Percentiles rank a stretch among this genome's conserved stretches.
These are phyloP conservation scores for Glycine soja DNA, from an alignment of 306 rosid genomes.

Conservation along the genomic window DNA sequence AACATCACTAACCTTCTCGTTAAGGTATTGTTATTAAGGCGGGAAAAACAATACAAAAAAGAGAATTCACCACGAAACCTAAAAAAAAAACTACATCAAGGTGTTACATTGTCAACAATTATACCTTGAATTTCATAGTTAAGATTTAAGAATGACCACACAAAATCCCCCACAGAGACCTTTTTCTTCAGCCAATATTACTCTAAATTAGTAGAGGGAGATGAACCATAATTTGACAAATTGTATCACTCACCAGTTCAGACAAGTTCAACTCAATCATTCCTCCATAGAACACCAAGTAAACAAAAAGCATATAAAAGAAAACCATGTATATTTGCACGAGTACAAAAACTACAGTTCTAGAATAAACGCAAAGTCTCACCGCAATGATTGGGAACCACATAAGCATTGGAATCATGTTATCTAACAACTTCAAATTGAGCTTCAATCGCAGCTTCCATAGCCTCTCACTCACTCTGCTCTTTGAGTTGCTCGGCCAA, in stretches of 20 bases:
- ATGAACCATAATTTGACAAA: not conserved
- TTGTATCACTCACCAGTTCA: not conserved
- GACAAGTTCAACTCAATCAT: conserved; percentile 1
- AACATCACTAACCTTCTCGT: no score
- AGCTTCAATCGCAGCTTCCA: conserved; percentile 71
- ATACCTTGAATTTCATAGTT: conserved; percentile 7
- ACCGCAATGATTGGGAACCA: conserved; percentile 85
- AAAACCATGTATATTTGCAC: not conserved
- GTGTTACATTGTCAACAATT: not conserved
- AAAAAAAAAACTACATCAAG: not conserved
- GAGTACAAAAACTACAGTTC: no score
- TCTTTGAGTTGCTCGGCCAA: conserved; percentile 54
- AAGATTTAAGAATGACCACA: not conserved
- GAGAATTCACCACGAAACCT: not conserved
- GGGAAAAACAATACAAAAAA: not conserved
- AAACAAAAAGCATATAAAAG: not conserved
- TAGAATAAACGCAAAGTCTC: conserved; percentile 33
- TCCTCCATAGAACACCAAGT: not conserved
- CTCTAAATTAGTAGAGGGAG: not conserved
- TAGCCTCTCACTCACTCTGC: conserved; percentile 61
- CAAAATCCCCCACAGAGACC: not conserved
- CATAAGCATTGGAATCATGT: conserved; percentile 69
- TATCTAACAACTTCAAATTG: conserved; percentile 71
- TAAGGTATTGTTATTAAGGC: not conserved
- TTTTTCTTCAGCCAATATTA: not conserved